Percentiles rank a stretch among this genome's conserved stretches.
Evolutionary conservation across 2,329 filamentous ascomycete species (phyloP).

Genomic region (Fusarium sublunatum): DNA sequence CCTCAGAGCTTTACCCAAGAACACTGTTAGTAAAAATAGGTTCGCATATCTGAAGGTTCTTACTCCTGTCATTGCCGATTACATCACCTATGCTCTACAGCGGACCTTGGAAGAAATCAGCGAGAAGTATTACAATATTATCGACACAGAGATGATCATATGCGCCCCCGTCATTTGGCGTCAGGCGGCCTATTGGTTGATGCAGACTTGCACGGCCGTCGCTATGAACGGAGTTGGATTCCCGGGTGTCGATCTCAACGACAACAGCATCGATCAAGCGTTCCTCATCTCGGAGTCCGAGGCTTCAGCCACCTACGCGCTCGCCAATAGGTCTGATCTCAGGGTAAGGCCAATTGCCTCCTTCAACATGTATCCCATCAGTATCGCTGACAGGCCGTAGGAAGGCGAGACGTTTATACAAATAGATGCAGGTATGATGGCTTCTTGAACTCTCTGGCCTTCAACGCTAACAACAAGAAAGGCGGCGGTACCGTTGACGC

Average conservation of each 20-base stretch:
- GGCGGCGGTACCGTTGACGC: conserved; percentile 13
- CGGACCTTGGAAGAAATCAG: background rate
- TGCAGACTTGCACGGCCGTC: conserved; percentile 4
- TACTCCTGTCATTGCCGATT: conserved; percentile 1
- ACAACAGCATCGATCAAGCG: background rate
- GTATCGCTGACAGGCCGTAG: background rate
- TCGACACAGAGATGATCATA: conserved; percentile 2
- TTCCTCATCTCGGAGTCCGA: conserved; percentile 10
- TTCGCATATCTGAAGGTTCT: too few relatives aligned
- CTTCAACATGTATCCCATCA: background rate
- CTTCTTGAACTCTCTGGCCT: accelerated
- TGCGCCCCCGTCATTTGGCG: conserved; percentile 9
- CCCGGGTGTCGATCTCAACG: background rate
- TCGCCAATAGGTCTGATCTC: background rate
- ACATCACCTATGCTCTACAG: background rate
- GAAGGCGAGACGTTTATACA: background rate
- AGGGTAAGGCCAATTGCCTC: background rate
- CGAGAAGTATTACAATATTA: background rate
- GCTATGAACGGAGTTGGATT: conserved; percentile 1
- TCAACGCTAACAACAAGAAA: background rate
- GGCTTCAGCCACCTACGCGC: background rate
- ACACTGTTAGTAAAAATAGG: too few relatives aligned
- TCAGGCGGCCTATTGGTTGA: background rate
- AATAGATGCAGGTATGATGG: conserved; percentile 4
- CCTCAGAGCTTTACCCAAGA: too few relatives aligned